Percentiles rank a stretch among this genome's conserved stretches.
These are phyloP conservation scores for Leptomonas pyrrhocoris DNA, from an alignment of 208 protist species.

Conservation along the genomic window DNA sequence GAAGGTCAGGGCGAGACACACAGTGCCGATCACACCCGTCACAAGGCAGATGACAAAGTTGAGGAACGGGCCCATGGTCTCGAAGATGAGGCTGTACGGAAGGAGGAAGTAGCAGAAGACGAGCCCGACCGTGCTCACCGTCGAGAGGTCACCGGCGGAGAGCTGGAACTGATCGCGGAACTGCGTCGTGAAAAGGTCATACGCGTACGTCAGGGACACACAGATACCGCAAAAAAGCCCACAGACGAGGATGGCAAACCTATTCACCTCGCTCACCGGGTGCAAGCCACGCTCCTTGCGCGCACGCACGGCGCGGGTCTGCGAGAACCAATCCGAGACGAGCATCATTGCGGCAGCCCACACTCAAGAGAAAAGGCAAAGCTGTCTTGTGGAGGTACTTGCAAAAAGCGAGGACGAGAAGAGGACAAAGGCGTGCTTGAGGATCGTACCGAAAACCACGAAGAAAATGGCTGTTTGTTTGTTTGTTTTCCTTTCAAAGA, in stretches of 20 bases:
- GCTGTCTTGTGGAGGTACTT: too few relatives aligned
- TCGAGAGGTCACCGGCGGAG: slow-evolving; percentile 58
- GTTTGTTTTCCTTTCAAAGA: too few relatives aligned
- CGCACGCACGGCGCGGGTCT: slow-evolving; percentile 32
- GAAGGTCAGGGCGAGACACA: slow-evolving; percentile 45
- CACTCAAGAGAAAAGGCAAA: too few relatives aligned
- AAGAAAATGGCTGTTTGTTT: too few relatives aligned
- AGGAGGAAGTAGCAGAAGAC: slow-evolving; percentile 76
- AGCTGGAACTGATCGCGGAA: slow-evolving; percentile 50
- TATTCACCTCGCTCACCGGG: slow-evolving; percentile 59
- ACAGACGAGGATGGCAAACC: slow-evolving; percentile 60
- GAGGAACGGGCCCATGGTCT: slow-evolving; percentile 52
- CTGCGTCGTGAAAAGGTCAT: slow-evolving; percentile 64
- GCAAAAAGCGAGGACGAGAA: too few relatives aligned
- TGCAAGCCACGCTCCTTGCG: slow-evolving; percentile 43
- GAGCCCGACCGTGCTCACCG: slow-evolving; percentile 68
- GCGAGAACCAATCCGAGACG: too few relatives aligned
- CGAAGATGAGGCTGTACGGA: slow-evolving; percentile 68
- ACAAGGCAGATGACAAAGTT: slow-evolving; percentile 40
- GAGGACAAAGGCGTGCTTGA: too few relatives aligned
- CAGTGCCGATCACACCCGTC: slow-evolving; percentile 37
- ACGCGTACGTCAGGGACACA: slow-evolving; percentile 68
- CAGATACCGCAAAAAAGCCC: slow-evolving; percentile 72
- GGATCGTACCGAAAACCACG: too few relatives aligned
- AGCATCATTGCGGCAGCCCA: too few relatives aligned